Base-by-base conservation (phyloP, 2,329 filamentous ascomycete genomes). In the Trichophyton benhamiae region DNA sequence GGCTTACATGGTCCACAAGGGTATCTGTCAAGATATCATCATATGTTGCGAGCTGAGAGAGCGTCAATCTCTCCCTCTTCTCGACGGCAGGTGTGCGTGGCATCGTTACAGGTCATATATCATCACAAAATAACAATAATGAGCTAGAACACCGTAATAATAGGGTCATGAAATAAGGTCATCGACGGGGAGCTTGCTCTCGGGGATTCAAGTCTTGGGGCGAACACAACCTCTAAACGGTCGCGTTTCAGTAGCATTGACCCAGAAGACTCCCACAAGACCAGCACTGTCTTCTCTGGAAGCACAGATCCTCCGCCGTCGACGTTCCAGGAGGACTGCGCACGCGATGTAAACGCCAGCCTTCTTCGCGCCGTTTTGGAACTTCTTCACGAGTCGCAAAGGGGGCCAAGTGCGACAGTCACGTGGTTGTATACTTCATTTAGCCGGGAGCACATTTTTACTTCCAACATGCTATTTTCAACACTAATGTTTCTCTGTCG, bases 1-100 rank as follows among this genome's bases (percentile, higher is more conserved):
- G 63, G 82, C 88, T 76, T 82, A 96, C 92, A 77, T 92, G 90
- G 76, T 99, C 94, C 64, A 99, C 86, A 60, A 99, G 84, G 67
- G 89, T 88, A 81, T 99, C 94, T 6, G 94, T 99, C 65, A 95
- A 80, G 66, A 97, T 86, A 75, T 99, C 94, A 77, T 99, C 94
- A 78, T 97, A 97, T 58, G 87, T 87, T 36, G 91, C 87, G 69
- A 99, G 79, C 79, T 95, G 91, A 63, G 87, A 85, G 68, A 97
- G 80, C 6, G 91, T 96, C 68, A 99, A 80, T 64, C 85, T 84
- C 71, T 87, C 85, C 77, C 87, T 83, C 64, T 71, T 71, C 60
- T 74, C 73, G 33, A 64, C 67, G 48, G 69, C 65, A 1, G 74
- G 60, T 44, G 57, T 65, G 25, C 60, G 65, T 52, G 65, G 60